phyloP scores from a whole-genome alignment of 148 eudicot genomes.

The Rhododendron henanense region DNA sequence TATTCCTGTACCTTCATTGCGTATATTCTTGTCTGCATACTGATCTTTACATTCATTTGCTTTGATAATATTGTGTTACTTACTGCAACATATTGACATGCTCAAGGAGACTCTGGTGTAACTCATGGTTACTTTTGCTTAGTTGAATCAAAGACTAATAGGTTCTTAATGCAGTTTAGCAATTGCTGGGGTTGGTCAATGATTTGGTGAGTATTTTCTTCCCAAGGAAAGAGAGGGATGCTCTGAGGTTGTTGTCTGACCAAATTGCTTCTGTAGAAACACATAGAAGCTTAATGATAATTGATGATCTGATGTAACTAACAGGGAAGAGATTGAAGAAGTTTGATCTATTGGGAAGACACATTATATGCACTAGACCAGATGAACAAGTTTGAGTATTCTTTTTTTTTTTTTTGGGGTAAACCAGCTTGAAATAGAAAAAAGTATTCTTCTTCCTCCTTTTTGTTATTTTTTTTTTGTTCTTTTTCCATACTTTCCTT shows the following conservation, averaged over 20 bases:
- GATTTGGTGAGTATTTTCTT: not conserved
- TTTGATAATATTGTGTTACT: not conserved
- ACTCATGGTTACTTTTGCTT: too few species aligned
- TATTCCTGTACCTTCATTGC: not conserved
- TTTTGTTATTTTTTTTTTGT: too few species aligned
- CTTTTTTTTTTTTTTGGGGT: too few species aligned
- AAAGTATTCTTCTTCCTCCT: too few species aligned
- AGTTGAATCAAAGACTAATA: too few species aligned
- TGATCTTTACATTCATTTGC: not conserved
- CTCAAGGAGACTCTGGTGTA: too few species aligned
- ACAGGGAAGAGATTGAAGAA: not conserved
- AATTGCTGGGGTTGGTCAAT: not conserved
- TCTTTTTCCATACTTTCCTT: too few species aligned
- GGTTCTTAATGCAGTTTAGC: not conserved
- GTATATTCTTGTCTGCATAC: not conserved
- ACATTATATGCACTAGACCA: not conserved
- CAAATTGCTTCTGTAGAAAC: not conserved
- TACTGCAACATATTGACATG: not conserved
- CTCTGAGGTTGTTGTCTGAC: not conserved
- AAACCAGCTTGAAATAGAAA: too few species aligned
- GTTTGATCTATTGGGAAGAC: not conserved
- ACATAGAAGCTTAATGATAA: not conserved
- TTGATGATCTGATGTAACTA: not conserved
- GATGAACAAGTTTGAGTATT: not conserved
- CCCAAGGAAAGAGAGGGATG: not conserved